Evolutionary conservation across 192 early-diverging fungal genomes (phyloP), one percentile per base, ranked within the genome.

Genomic region (Umbelopsis sp.): DNA sequence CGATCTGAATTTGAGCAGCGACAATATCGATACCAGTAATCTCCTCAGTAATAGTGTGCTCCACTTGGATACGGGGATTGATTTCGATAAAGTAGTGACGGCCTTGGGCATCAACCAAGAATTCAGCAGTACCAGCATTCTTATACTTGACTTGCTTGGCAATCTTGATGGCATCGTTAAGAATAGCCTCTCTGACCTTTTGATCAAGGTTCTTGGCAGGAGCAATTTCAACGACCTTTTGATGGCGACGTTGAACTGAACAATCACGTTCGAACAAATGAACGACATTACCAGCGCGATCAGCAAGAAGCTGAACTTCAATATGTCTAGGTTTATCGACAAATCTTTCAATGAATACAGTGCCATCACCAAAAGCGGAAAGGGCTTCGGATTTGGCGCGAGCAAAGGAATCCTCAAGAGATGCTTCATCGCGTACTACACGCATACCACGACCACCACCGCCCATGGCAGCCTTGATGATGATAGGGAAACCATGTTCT

Each of bases 1-100:
- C 97, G 69, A 98, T 95, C 76, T 96, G 92, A 72, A 98, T 93
- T 78, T 98, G 97, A 48, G 93, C 86, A 67, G 93, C 88, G 35
- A 97, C 92, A 64, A 99, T 87, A 77, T 99, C 96, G 48, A 99
- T 86, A 30, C 97, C 97, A 18, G 96, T 97, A 64, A 97, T 90
- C 81, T 97, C 94, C 83, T 99, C 97, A 53, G 97, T 97, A 46
- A 97, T 94, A 37, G 94, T 94, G 81, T 99, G 97, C 83, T 99
- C 97, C 27, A 99, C 97, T 82, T 99, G 97, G 67, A 98, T 93
- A 81, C 97, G 90, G 53, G 97, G 95, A 78, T 99, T 97, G 74
- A 97, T 94, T 83, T 99, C 97, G 67, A 99, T 96, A 71, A 99
- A 99, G 87, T 97, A 99, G 84, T 96, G 90, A 52, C 87, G 86